Percentiles rank a stretch among this genome's conserved stretches.
phyloP scores from a whole-genome alignment of 2,329 filamentous ascomycete species.

The Ophiocordyceps camponoti-rufipedis region DNA sequence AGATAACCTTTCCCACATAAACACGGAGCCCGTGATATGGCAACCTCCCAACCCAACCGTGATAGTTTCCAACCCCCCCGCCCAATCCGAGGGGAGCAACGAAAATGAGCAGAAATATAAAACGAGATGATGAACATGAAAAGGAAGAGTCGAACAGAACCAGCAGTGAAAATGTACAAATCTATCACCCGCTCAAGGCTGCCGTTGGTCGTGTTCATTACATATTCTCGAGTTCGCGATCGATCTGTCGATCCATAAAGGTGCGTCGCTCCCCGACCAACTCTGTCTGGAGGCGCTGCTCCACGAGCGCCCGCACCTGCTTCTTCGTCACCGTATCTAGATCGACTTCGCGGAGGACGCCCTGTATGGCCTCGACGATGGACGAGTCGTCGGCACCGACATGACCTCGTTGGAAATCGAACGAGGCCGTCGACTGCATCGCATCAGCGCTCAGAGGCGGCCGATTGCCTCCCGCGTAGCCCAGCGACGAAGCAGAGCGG shows the following conservation, averaged over 20 bases:
- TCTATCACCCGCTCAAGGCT: background rate
- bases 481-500: constrained; percentile 26
- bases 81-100: too few species aligned
- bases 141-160: background rate
- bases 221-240: constrained; percentile 87
- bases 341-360: constrained; percentile 73
- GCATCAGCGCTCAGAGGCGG: constrained; percentile 25
- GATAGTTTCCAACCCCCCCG: background rate
- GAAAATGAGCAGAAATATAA: background rate
- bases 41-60: background rate
- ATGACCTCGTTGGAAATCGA: constrained; percentile 41
- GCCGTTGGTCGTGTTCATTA: constrained; percentile 21
- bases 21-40: too few species aligned
- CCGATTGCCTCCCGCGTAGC: constrained; percentile 27
- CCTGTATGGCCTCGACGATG: constrained; percentile 72
- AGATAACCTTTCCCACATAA: too few species aligned
- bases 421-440: constrained; percentile 31
- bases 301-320: constrained; percentile 77
- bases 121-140: background rate
- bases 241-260: constrained; percentile 87
- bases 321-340: constrained; percentile 98
- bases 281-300: constrained; percentile 84
- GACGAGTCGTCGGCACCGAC: constrained; percentile 58
- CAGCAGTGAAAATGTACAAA: constrained; percentile 1
- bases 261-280: constrained; percentile 68